A percentile compares a stretch with the other conserved stretches of the same genome.
Conservation (phyloP, 768 basidiomycete genomes). For the Vishniacozyma victoriae region DNA sequence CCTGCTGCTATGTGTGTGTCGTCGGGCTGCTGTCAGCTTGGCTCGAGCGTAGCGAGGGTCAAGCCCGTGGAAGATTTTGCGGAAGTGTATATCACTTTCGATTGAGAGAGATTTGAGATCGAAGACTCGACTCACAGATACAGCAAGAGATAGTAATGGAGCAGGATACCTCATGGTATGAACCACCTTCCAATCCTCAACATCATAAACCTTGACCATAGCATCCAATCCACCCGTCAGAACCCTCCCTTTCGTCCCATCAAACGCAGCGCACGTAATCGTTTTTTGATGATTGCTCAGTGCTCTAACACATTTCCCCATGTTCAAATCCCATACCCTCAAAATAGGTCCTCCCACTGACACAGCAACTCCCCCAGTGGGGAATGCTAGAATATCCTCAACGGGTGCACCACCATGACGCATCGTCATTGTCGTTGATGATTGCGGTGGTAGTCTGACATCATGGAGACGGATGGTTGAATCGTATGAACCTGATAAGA, state of each 20-base stretch:
- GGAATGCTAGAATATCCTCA: slow-evolving; percentile 88
- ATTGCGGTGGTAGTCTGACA: slow-evolving; percentile 51
- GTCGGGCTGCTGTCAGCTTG: slow-evolving; percentile 62
- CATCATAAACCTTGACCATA: slow-evolving; percentile 98
- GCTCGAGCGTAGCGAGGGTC: background rate
- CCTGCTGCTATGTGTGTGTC: slow-evolving; percentile 94
- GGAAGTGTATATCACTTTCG: background rate
- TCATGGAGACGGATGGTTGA: slow-evolving; percentile 84
- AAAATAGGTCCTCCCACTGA: slow-evolving; percentile 88
- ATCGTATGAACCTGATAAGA: slow-evolving; percentile 94
- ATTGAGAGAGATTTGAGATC: background rate
- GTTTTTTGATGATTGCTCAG: slow-evolving; percentile 98
- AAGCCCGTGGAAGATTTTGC: slow-evolving; percentile 1
- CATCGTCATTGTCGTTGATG: slow-evolving; percentile 57
- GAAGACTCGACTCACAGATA: slow-evolving; percentile 61
- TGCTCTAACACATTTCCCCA: slow-evolving; percentile 77
- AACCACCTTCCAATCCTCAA: slow-evolving; percentile 81
- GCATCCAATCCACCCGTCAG: slow-evolving; percentile 90
- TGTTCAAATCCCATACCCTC: slow-evolving; percentile 79
- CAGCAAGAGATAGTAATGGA: slow-evolving; percentile 77
- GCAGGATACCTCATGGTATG: slow-evolving; percentile 99
- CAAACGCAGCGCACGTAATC: slow-evolving; percentile 79
- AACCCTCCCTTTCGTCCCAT: slow-evolving; percentile 66
- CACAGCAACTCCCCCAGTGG: slow-evolving; percentile 64
- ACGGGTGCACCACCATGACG: slow-evolving; percentile 58